These are phyloP conservation scores for Suillus occidentalis DNA, from an alignment of 768 basidiomycete genomes.

Conservation along the genomic window DNA sequence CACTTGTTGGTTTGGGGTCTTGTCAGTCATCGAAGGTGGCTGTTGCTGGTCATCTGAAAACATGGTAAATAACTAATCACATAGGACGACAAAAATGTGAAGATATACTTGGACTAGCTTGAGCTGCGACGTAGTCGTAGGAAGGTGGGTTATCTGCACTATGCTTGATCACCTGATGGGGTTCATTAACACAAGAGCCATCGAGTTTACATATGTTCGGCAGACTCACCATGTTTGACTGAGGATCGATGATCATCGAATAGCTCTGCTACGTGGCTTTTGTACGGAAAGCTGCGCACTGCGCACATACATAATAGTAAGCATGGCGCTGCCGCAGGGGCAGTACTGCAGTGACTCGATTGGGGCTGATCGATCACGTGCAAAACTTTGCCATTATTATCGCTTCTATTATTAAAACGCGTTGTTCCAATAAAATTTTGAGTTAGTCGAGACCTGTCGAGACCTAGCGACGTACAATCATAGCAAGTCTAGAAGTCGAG, in stretches of 20 bases:
- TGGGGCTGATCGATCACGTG: conserved; percentile 27
- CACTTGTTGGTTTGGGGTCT: conserved; percentile 12
- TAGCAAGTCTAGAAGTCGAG: too few relatives aligned
- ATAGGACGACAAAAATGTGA: background rate
- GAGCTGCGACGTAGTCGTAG: conserved; percentile 42
- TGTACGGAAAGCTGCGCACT: conserved; percentile 17
- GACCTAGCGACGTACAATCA: too few relatives aligned
- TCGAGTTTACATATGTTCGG: background rate
- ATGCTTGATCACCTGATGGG: conserved; percentile 3
- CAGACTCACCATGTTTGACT: conserved; percentile 27
- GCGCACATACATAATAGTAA: conserved; percentile 2
- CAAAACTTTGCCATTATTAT: conserved; percentile 8
- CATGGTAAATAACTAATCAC: background rate
- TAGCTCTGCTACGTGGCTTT: conserved; percentile 3
- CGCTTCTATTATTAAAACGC: background rate
- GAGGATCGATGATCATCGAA: conserved; percentile 28
- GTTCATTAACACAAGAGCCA: background rate
- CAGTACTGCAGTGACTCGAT: background rate
- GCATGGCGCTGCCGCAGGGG: background rate
- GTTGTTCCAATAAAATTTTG: too few relatives aligned
- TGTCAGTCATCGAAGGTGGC: conserved; percentile 8
- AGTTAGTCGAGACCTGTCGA: too few relatives aligned
- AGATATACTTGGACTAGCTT: conserved; percentile 28
- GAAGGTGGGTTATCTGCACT: conserved; percentile 45
- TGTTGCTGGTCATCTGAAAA: conserved; percentile 12